A percentile compares a stretch with the other conserved stretches of the same genome.
Conservation (phyloP, 768 basidiomycete genomes). For the Chalciporus piperatus region DNA sequence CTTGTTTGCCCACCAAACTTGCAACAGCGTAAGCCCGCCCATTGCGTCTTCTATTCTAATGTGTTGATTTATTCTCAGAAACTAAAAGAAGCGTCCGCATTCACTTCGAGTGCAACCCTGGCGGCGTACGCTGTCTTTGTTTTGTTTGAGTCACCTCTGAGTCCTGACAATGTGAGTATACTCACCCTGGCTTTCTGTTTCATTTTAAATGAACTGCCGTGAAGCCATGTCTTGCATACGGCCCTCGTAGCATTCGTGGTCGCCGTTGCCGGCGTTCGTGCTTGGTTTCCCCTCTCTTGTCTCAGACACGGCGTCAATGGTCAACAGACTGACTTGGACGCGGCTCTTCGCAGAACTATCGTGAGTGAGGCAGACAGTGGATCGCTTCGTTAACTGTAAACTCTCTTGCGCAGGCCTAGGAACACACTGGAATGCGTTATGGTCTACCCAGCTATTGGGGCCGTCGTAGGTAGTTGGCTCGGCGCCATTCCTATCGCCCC, state of each 20-base stretch:
- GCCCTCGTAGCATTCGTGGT: conserved; percentile 67
- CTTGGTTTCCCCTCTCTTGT: conserved; percentile 59
- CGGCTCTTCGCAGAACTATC: conserved; percentile 78
- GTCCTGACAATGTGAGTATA: conserved; percentile 47
- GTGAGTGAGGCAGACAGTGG: conserved; percentile 49
- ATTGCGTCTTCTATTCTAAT: background rate
- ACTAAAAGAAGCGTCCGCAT: conserved; percentile 46
- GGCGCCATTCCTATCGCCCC: conserved; percentile 84
- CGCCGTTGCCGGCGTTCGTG: conserved; percentile 62
- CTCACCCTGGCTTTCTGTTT: background rate
- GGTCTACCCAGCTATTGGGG: conserved; percentile 75
- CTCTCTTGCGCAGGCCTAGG: conserved; percentile 40
- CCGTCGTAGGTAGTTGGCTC: conserved; percentile 73
- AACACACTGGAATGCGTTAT: conserved; percentile 75
- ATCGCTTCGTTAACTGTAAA: conserved; percentile 1
- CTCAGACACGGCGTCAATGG: conserved; percentile 41
- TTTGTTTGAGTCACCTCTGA: conserved; percentile 78
- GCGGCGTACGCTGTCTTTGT: conserved; percentile 50
- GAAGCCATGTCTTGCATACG: conserved; percentile 57
- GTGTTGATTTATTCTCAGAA: conserved; percentile 37
- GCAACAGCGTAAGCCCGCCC: too few relatives aligned
- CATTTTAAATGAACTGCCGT: conserved; percentile 1
- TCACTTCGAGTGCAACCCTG: conserved; percentile 51
- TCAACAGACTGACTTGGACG: conserved; percentile 66
- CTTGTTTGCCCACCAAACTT: too few relatives aligned